These are phyloP conservation scores for Cyclostephanos tholiformis DNA, from an alignment of 108 stramenopile species.

Conservation along the genomic window DNA sequence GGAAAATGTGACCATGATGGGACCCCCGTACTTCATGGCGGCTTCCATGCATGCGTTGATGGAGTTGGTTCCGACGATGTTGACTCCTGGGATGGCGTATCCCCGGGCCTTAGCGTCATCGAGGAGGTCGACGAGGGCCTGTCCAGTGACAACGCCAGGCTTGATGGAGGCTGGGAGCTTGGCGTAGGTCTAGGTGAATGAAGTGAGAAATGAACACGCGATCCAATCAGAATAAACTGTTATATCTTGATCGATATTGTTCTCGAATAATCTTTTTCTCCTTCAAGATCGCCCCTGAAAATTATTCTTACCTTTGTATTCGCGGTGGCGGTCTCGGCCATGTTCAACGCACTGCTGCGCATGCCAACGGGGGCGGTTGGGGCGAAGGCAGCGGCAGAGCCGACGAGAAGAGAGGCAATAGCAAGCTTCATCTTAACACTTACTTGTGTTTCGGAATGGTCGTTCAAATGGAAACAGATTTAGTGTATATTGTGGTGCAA, in stretches of 20 bases:
- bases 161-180: constrained; percentile 89
- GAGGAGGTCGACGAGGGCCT: constrained; percentile 85
- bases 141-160: constrained; percentile 91
- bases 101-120: constrained; percentile 82
- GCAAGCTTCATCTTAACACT: constrained; percentile 84
- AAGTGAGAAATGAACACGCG: neutral
- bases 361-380: constrained; percentile 55
- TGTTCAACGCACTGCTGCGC: constrained; percentile 55
- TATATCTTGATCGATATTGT: too few species aligned
- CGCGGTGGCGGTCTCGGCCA: constrained; percentile 65
- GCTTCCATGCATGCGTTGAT: constrained; percentile 96
- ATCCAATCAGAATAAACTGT: too few species aligned
- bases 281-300: too few species aligned
- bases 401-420: constrained; percentile 59
- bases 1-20: constrained; percentile 92
- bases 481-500: too few species aligned
- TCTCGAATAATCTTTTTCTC: neutral
- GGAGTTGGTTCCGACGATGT: constrained; percentile 90
- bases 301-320: constrained; percentile 17
- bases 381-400: constrained; percentile 63
- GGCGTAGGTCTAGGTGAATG: constrained; percentile 66
- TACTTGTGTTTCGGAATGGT: too few species aligned
- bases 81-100: constrained; percentile 96
- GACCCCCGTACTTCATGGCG: constrained; percentile 89
- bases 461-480: too few species aligned